A percentile compares a stretch with the other conserved stretches of the same genome.
Evolutionary conservation across 2,329 filamentous ascomycete genomes (phyloP).

Genomic region (Neonectria sp.): DNA sequence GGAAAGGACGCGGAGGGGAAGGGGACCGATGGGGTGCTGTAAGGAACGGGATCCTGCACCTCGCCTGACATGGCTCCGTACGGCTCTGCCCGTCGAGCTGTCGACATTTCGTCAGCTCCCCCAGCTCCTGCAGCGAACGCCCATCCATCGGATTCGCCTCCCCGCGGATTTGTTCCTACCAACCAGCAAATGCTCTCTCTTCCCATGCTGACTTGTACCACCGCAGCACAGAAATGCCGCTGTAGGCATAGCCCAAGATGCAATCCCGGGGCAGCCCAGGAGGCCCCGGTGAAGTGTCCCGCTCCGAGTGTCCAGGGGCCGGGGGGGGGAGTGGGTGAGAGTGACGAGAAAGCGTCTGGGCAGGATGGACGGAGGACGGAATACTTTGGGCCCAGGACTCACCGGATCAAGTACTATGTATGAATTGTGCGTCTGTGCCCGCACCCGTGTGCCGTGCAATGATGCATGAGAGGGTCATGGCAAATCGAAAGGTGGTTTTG

Average conservation of each 20-base stretch:
- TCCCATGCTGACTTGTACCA: slow-evolving; percentile 28
- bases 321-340: slow-evolving; percentile 14
- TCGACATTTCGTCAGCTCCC: slow-evolving; percentile 16
- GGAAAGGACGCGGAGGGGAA: slow-evolving; percentile 9
- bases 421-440: slow-evolving; percentile 23
- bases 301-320: slow-evolving; percentile 37
- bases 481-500: slow-evolving; percentile 44
- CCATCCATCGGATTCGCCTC: slow-evolving; percentile 12
- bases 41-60: slow-evolving; percentile 31
- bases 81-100: not conserved
- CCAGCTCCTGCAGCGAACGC: slow-evolving; percentile 17
- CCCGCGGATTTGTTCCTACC: slow-evolving; percentile 5
- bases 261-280: slow-evolving; percentile 42
- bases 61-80: slow-evolving; percentile 29
- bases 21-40: slow-evolving; percentile 27
- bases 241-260: slow-evolving; percentile 44
- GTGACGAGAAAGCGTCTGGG: slow-evolving; percentile 15
- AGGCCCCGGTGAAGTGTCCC: slow-evolving; percentile 40
- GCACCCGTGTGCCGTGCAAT: slow-evolving; percentile 4
- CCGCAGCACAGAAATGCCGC: slow-evolving; percentile 38
- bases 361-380: slow-evolving; percentile 22
- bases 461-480: slow-evolving; percentile 31
- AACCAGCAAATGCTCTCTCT: slow-evolving; percentile 18
- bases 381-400: slow-evolving; percentile 6
- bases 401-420: slow-evolving; percentile 4